phyloP scores from a whole-genome alignment of 306 rosid species.

The Prunus persica region Prunus_persica_NCBIv2 NC_034014.1:28771501-28772000 shows the following conservation, averaged over 20 bases:
- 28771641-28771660: constrained; percentile 27
- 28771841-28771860: constrained; percentile 48
- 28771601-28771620: constrained; percentile 41
- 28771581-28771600: constrained; percentile 41
- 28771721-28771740: constrained; percentile 47
- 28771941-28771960: constrained; percentile 55
- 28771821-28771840: constrained; percentile 43
- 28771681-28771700: not conserved
- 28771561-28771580: constrained; percentile 55
- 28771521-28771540: constrained; percentile 61
- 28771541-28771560: constrained; percentile 62
- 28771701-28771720: constrained; percentile 34
- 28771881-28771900: constrained; percentile 45
- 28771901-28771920: constrained; percentile 62
- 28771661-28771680: not conserved
- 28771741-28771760: constrained; percentile 44
- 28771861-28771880: constrained; percentile 37
- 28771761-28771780: constrained; percentile 50
- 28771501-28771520: constrained; percentile 46
- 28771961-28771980: constrained; percentile 45
- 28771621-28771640: constrained; percentile 49
- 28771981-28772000: constrained; percentile 47
- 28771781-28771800: constrained; percentile 50
- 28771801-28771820: constrained; percentile 45
- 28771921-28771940: constrained; percentile 55